Evolutionary conservation across 1,139 yeast species (phyloP).

Genomic region (Geotrichum restrictum): DNA sequence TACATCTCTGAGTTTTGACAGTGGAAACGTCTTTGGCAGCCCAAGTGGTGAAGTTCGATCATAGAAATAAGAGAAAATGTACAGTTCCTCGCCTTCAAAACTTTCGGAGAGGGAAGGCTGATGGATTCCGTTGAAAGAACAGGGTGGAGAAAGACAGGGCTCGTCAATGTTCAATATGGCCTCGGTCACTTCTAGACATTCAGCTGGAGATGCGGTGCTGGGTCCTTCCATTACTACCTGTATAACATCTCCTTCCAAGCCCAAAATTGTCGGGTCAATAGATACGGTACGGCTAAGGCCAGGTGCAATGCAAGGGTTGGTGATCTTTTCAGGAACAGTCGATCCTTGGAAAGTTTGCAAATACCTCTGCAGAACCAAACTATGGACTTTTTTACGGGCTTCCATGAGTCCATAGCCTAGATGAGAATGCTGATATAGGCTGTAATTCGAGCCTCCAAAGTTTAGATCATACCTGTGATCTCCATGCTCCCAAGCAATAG

Average conservation of each 20-base stretch:
- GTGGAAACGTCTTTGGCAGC: slow-evolving; percentile 74
- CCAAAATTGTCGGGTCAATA: slow-evolving; percentile 12
- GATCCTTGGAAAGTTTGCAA: neutral
- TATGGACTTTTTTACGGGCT: slow-evolving; percentile 80
- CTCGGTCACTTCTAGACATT: slow-evolving; percentile 84
- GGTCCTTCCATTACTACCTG: slow-evolving; percentile 69
- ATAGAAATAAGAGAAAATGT: slow-evolving; percentile 86
- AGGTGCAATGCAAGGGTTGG: slow-evolving; percentile 87
- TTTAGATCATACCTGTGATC: slow-evolving; percentile 78
- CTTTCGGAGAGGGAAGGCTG: slow-evolving; percentile 85
- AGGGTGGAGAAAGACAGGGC: slow-evolving; percentile 69
- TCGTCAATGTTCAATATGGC: slow-evolving; percentile 75
- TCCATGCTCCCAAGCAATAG: slow-evolving; percentile 53
- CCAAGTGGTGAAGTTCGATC: slow-evolving; percentile 90
- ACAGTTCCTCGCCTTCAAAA: slow-evolving; percentile 69
- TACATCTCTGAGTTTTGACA: slow-evolving; percentile 67
- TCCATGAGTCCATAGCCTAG: slow-evolving; percentile 93
- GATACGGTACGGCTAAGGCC: slow-evolving; percentile 46
- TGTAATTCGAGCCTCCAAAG: slow-evolving; percentile 77
- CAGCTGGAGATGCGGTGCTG: slow-evolving; percentile 50
- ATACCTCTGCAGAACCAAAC: slow-evolving; percentile 34
- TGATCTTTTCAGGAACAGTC: slow-evolving; percentile 33
- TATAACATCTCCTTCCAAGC: slow-evolving; percentile 24
- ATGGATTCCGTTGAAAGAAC: slow-evolving; percentile 94
- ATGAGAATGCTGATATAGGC: slow-evolving; percentile 91